Conservation (phyloP, 2,329 filamentous ascomycete species). For the Ustilaginoidea virens region DNA sequence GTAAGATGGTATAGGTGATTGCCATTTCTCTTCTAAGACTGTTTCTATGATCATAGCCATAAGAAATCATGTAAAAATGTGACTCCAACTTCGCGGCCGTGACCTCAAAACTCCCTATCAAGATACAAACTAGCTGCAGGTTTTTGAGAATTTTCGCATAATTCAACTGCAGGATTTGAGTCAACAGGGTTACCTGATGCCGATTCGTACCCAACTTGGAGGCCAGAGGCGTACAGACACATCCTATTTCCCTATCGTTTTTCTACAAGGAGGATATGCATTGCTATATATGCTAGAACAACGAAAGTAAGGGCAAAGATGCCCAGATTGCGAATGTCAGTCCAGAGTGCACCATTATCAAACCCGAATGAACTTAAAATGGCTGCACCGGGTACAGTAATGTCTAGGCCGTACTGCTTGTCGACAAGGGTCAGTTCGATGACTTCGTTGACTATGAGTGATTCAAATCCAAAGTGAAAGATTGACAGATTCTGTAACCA, state of each 20-base stretch:
- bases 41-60: no score
- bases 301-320: conserved; percentile 75
- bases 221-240: no score
- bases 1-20: conserved; percentile 27
- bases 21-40: no score
- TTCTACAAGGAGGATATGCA: conserved; percentile 90
- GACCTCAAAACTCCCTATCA: no score
- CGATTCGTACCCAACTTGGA: no score
- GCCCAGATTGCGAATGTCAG: conserved; percentile 65
- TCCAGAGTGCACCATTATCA: conserved; percentile 72
- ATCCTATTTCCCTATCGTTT: conserved; percentile 31
- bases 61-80: no score
- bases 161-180: no score
- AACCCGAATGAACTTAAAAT: conserved; percentile 95
- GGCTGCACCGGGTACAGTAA: conserved; percentile 85
- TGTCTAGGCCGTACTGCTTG: conserved; percentile 90
- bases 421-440: conserved; percentile 79
- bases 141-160: no score
- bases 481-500: conserved; percentile 94
- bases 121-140: no score
- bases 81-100: no score
- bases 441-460: conserved; percentile 93
- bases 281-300: conserved; percentile 73
- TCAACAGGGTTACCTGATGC: no score
- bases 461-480: conserved; percentile 96